Base-by-base conservation (phyloP, 2,329 filamentous ascomycete species). In the Fusarium denticulatum region DNA sequence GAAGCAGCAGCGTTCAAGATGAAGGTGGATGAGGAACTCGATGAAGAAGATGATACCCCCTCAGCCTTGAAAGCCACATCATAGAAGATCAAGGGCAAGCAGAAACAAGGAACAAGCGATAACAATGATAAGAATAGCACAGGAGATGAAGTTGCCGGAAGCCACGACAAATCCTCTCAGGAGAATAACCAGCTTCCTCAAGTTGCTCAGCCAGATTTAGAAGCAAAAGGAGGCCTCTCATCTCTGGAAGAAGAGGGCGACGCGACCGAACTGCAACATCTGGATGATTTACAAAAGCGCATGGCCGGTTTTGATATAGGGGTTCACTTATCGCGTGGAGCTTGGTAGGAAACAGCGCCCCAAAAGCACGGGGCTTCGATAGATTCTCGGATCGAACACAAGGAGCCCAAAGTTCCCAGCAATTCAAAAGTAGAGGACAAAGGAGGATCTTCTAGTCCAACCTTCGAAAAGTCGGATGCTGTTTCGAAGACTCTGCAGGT, bases 1-100 rank as follows among this genome's bases (percentile, higher is more conserved):
- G 88, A 90, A 77, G 88, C 88, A 18, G 85, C 84, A 5, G 88
- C 88, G 14, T 80, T 90, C 9, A 81, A 79, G 61, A 81, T 80
- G 78, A 79, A 81, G 58, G 77, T 83, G 30, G 81, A 83, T 22
- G 80, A 80, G 5, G 82, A 84, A 5, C 79, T 83, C 3, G 82
- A 84, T 2, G 83, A 85, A 10, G 82, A 84, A 34, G 81, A 82
- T 26, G 79, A 81, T 52, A 78, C 76, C 37, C 64, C 73, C 9
- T 63, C 76, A 16, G 70, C 69, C 30, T 66, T 77, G 50, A 79
- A 79, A 47, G 69, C 63, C 56, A 72, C 79, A 76, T 79, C 79
- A 76, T 82, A 81, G 80, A 80, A 77, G 77, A 75, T 77, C 73
- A 52, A 58, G 60, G 62, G 60, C 64, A 30, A 49, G 43, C 43